Evolutionary conservation across 2,329 filamentous ascomycete species (phyloP).

Genomic region (Arthrobotrys musiformis): DNA sequence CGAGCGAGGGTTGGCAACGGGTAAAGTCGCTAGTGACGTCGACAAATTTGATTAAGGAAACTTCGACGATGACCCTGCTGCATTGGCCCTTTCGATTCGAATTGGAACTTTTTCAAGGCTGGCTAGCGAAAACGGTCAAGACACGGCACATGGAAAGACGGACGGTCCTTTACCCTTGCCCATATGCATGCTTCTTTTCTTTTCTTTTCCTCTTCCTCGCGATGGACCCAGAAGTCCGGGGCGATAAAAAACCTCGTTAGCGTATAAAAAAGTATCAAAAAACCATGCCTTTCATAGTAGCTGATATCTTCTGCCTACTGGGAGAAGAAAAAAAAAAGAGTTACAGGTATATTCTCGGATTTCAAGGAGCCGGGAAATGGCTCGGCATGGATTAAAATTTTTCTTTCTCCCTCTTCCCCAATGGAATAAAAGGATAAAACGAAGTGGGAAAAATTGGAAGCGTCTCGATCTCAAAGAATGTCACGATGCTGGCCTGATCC

Average conservation of each 20-base stretch:
- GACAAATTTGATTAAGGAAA: slow-evolving; percentile 1
- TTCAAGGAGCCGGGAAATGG: slow-evolving; percentile 24
- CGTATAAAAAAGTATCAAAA: slow-evolving; percentile 11
- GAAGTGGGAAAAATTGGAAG: slow-evolving; percentile 14
- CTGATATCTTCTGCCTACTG: slow-evolving; percentile 23
- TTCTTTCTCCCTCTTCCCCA: no score
- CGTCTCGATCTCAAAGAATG: slow-evolving; percentile 15
- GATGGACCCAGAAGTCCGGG: slow-evolving; percentile 40
- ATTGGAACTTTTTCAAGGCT: no score
- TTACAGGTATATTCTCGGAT: slow-evolving; percentile 44
- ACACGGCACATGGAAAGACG: slow-evolving; percentile 53
- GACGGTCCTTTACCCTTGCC: slow-evolving; percentile 48
- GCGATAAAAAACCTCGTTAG: slow-evolving; percentile 28
- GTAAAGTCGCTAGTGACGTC: slow-evolving; percentile 51
- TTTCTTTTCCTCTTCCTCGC: no score
- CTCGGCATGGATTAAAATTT: slow-evolving; percentile 21
- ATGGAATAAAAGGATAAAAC: no score
- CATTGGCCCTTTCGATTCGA: slow-evolving; percentile 14
- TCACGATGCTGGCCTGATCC: slow-evolving; percentile 48
- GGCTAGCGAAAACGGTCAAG: slow-evolving; percentile 49
- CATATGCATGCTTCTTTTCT: no score
- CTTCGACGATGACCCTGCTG: slow-evolving; percentile 1
- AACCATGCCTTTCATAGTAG: slow-evolving; percentile 36
- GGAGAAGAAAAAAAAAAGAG: not conserved
- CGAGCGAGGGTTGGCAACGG: slow-evolving; percentile 34